Evolutionary conservation across 257 asterid genomes (phyloP).

Genomic region (Solanum boliviense): DNA sequence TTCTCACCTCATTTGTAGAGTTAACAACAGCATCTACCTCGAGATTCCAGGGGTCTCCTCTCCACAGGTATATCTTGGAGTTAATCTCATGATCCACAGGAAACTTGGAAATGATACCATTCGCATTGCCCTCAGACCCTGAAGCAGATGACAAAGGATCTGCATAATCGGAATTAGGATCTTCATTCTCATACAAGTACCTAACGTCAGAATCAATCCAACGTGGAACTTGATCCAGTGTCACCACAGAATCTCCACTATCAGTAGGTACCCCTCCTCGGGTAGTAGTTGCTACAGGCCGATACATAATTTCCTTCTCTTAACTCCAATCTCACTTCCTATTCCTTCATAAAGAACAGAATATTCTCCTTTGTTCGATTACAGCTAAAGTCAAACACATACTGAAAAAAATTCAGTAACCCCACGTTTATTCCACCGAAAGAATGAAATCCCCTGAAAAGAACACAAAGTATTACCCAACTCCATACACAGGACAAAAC

Average conservation of each 20-base stretch:
- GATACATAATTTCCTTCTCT: constrained; percentile 33
- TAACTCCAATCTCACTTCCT: constrained; percentile 15
- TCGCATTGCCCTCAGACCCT: constrained; percentile 53
- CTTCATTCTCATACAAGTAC: constrained; percentile 61
- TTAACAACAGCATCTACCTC: constrained; percentile 96
- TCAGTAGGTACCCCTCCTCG: constrained; percentile 70
- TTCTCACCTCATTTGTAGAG: constrained; percentile 80
- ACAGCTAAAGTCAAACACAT: not conserved
- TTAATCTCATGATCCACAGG: constrained; percentile 69
- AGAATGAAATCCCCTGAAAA: not conserved
- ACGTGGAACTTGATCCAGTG: constrained; percentile 67
- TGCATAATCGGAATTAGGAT: constrained; percentile 44
- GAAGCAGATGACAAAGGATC: constrained; percentile 69
- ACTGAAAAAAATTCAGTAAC: not conserved
- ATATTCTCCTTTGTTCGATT: not conserved
- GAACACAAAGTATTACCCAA: not conserved
- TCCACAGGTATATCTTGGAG: constrained; percentile 85
- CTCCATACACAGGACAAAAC: not conserved
- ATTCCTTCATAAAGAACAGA: not conserved
- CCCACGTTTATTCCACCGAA: not conserved
- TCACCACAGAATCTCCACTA: constrained; percentile 66
- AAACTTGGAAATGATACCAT: constrained; percentile 60
- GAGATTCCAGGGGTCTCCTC: constrained; percentile 93
- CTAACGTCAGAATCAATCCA: constrained; percentile 75
- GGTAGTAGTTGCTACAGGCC: constrained; percentile 42